phyloP scores from a whole-genome alignment of 2,329 filamentous ascomycete genomes.

The Hymenoscyphus scutula region DNA sequence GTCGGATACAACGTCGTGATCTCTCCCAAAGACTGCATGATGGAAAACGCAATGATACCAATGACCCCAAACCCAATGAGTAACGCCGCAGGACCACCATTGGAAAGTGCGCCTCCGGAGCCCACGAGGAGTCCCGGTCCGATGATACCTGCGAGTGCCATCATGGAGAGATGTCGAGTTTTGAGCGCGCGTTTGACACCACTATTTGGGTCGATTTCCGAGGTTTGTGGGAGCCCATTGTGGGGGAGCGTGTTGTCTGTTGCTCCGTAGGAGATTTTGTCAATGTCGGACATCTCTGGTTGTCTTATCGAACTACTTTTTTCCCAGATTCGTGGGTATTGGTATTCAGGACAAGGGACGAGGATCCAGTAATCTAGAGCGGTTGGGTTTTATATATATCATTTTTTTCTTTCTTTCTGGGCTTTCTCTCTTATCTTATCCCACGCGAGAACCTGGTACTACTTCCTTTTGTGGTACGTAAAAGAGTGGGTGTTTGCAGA shows the following conservation, averaged over 20 bases:
- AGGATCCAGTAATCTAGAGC: neutral
- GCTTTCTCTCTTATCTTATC: conserved; percentile 1
- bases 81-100: conserved; percentile 68
- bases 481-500: neutral
- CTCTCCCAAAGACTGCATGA: conserved; percentile 67
- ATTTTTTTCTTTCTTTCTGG: neutral
- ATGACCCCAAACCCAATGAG: conserved; percentile 73
- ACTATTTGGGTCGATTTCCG: conserved; percentile 50
- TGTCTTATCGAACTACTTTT: too few relatives aligned
- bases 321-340: neutral
- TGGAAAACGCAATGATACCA: conserved; percentile 61
- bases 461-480: neutral
- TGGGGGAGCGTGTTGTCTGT: neutral
- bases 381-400: neutral
- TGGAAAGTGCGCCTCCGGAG: conserved; percentile 64
- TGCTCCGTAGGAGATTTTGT: neutral
- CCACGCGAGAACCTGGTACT: neutral
- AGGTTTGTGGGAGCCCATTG: neutral
- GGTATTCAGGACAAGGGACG: neutral
- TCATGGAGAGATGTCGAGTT: conserved; percentile 63
- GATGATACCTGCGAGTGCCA: conserved; percentile 46
- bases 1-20: conserved; percentile 71
- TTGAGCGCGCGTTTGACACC: conserved; percentile 69
- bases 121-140: conserved; percentile 73
- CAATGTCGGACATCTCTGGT: conserved; percentile 4